Evolutionary conservation across 345 rosid species (phyloP).

Genomic region (Populus davidiana): DNA sequence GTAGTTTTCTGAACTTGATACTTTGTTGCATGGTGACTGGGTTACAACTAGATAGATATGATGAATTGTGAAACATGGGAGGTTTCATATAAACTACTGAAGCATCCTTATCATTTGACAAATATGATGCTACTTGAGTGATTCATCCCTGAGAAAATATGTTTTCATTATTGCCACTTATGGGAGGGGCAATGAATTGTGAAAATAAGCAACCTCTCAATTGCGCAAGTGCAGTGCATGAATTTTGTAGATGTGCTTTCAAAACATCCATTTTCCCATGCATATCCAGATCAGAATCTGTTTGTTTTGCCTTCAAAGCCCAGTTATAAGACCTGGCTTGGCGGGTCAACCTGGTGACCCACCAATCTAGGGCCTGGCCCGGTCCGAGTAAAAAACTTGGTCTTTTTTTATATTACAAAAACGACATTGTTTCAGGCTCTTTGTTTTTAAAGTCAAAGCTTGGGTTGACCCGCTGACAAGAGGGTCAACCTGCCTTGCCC

Average conservation of each 20-base stretch:
- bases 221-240: not conserved
- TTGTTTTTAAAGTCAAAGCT: too few species aligned
- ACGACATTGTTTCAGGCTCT: too few species aligned
- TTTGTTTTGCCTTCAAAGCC: not conserved
- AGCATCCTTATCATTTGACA: not conserved
- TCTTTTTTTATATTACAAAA: too few species aligned
- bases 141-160: not conserved
- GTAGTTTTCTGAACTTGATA: slow-evolving; percentile 7
- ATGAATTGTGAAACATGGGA: not conserved
- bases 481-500: too few species aligned
- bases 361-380: too few species aligned
- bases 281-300: not conserved
- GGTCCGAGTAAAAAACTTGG: too few species aligned
- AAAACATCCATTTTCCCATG: not conserved
- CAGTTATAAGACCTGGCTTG: too few species aligned
- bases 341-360: too few species aligned
- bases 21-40: not conserved
- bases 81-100: not conserved
- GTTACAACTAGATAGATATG: not conserved
- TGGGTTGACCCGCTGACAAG: too few species aligned
- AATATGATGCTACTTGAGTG: not conserved
- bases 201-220: not conserved
- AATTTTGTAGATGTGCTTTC: not conserved
- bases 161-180: not conserved
- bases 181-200: not conserved